A percentile compares a stretch with the other conserved stretches of the same genome.
These are phyloP conservation scores for Phaffomyces opuntiae DNA, from an alignment of 805 yeast genomes.

Conservation along the genomic window DNA sequence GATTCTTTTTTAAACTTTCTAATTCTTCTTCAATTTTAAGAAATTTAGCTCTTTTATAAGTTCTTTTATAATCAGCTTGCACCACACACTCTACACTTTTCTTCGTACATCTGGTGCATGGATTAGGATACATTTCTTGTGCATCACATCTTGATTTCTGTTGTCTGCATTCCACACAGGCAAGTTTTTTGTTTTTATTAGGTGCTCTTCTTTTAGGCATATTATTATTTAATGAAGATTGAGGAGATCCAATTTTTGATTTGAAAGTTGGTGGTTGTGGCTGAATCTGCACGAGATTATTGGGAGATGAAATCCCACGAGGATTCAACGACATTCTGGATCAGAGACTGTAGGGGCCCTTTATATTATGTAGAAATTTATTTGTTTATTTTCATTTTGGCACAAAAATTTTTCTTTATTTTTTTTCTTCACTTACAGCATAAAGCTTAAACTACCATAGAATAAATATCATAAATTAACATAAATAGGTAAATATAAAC, in stretches of 20 bases:
- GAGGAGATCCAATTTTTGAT: not conserved
- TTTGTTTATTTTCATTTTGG: too few relatives aligned
- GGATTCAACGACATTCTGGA: too few relatives aligned
- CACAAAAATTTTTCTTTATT: too few relatives aligned
- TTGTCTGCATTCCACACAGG: conserved; percentile 94
- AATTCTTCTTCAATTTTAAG: conserved; percentile 81
- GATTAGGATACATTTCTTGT: conserved; percentile 59
- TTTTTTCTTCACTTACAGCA: too few relatives aligned
- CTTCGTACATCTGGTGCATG: conserved; percentile 78
- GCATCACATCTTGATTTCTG: conserved; percentile 93
- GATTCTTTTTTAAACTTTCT: conserved; percentile 53
- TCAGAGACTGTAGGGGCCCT: too few relatives aligned
- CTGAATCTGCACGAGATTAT: not conserved
- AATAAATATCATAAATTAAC: not conserved
- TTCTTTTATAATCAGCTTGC: conserved; percentile 78
- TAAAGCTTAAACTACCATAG: too few relatives aligned
- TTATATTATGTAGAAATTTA: too few relatives aligned
- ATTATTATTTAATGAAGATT: not conserved
- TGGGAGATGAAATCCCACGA: too few relatives aligned
- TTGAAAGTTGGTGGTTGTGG: not conserved
- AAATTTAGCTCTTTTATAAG: conserved; percentile 78
- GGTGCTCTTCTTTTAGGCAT: not conserved
- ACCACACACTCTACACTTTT: conserved; percentile 65
- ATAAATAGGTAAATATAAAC: not conserved
- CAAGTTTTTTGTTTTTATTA: conserved; percentile 46